A percentile compares a stretch with the other conserved stretches of the same genome.
These are phyloP conservation scores for Pythium oligandrum DNA, from an alignment of 352 stramenopile genomes.

Conservation along the genomic window DNA sequence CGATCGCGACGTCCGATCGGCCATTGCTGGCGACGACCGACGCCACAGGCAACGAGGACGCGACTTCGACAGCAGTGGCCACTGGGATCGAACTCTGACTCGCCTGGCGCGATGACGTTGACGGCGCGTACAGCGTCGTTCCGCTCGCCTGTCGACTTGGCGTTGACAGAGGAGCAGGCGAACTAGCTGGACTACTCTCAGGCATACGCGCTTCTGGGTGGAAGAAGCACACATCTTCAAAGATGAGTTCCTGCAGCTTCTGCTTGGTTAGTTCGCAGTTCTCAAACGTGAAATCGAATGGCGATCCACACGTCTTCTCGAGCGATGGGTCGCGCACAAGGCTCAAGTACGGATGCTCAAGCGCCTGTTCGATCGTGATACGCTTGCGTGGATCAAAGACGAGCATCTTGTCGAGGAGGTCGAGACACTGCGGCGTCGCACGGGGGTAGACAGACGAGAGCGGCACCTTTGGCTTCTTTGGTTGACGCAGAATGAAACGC, in stretches of 20 bases:
- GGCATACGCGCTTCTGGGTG: conserved; percentile 73
- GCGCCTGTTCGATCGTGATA: conserved; percentile 73
- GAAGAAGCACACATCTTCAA: conserved; percentile 88
- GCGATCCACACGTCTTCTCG: conserved; percentile 71
- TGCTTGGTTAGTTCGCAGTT: conserved; percentile 87
- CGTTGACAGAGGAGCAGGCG: too few species aligned
- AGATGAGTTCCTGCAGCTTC: conserved; percentile 90
- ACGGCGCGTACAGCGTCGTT: too few species aligned
- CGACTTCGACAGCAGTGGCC: background rate
- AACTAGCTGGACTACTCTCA: conserved; percentile 11
- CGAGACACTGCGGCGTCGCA: conserved; percentile 73
- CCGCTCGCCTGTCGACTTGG: too few species aligned
- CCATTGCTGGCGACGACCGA: background rate
- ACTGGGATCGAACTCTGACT: too few species aligned
- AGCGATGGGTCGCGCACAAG: conserved; percentile 66
- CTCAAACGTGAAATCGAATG: conserved; percentile 86
- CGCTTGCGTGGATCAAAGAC: conserved; percentile 89
- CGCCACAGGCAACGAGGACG: background rate
- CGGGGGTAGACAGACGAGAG: conserved; percentile 84
- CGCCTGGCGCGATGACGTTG: too few species aligned
- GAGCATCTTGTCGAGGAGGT: conserved; percentile 92
- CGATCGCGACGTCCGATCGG: conserved; percentile 25
- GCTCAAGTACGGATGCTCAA: conserved; percentile 77
- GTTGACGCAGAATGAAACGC: conserved; percentile 83
- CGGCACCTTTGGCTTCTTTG: conserved; percentile 81